Percentiles rank a stretch among this genome's conserved stretches.
Evolutionary conservation across 1,139 yeast species (phyloP).

Genomic region (Ogataea hybrid): DNA sequence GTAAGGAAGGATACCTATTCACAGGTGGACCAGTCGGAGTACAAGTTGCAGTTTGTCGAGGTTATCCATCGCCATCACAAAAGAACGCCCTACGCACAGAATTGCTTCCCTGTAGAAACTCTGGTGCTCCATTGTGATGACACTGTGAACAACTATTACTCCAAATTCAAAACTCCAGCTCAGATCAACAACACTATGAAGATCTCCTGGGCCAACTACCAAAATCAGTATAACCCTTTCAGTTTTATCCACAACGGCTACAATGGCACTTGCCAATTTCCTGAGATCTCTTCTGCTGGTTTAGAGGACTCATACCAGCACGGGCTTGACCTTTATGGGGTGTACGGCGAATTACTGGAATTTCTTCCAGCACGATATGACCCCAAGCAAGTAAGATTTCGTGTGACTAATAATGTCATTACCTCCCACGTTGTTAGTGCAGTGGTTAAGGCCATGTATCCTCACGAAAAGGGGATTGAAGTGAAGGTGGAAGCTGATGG

Average conservation of each 20-base stretch:
- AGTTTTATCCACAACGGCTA: conserved; percentile 22
- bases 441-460: conserved; percentile 36
- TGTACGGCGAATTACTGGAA: conserved; percentile 34
- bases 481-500: conserved; percentile 31
- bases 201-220: conserved; percentile 29
- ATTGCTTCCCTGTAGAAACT: conserved; percentile 33
- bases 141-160: conserved; percentile 28
- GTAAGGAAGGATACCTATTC: conserved; percentile 27
- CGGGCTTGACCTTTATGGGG: conserved; percentile 35
- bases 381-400: conserved; percentile 29
- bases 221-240: conserved; percentile 24
- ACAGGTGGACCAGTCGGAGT: conserved; percentile 23
- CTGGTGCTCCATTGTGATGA: conserved; percentile 30
- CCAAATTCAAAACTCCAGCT: conserved; percentile 16
- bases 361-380: conserved; percentile 35
- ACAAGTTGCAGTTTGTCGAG: conserved; percentile 35
- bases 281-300: conserved; percentile 39
- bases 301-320: conserved; percentile 36
- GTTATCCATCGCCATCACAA: conserved; percentile 41
- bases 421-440: conserved; percentile 38
- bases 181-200: conserved; percentile 17
- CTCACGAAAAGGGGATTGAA: conserved; percentile 29
- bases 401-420: conserved; percentile 37
- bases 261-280: conserved; percentile 36
- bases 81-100: conserved; percentile 37